These are phyloP conservation scores for Anaeramoeba flamelloides DNA, from an alignment of 78 protist genomes.

Conservation along the genomic window DNA sequence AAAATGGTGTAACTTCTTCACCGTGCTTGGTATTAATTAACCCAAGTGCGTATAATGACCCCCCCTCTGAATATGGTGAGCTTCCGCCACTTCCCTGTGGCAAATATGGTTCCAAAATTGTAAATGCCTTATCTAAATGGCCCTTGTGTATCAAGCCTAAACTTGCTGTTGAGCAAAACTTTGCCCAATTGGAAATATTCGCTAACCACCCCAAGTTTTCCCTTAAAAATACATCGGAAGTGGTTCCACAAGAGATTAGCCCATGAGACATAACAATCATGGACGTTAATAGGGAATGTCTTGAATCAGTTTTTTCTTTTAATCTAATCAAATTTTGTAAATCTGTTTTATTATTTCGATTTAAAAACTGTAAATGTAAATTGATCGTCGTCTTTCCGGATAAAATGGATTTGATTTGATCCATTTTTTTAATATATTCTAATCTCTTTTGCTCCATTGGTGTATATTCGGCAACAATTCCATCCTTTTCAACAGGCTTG, in stretches of 20 bases:
- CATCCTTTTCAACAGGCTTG: not conserved
- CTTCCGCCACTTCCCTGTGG: constrained; percentile 27
- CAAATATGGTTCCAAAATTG: constrained; percentile 52
- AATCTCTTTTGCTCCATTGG: not conserved
- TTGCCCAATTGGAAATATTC: constrained; percentile 78
- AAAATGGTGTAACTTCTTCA: constrained; percentile 30
- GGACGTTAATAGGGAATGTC: constrained; percentile 37
- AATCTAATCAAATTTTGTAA: constrained; percentile 48
- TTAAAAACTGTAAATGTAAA: constrained; percentile 66
- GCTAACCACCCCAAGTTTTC: constrained; percentile 84
- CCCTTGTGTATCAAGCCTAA: constrained; percentile 78
- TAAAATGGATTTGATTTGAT: constrained; percentile 27
- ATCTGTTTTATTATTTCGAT: constrained; percentile 56
- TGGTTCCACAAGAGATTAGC: constrained; percentile 88
- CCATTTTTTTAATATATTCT: constrained; percentile 9
- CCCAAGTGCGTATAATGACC: constrained; percentile 88
- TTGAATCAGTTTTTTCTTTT: constrained; percentile 32
- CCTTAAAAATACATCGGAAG: constrained; percentile 73
- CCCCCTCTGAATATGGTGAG: constrained; percentile 78
- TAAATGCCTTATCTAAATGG: constrained; percentile 30
- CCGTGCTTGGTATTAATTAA: constrained; percentile 85
- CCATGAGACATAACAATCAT: constrained; percentile 69
- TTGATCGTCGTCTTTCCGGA: constrained; percentile 52
- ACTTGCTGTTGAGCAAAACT: constrained; percentile 67
- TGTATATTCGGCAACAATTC: not conserved